Evolutionary conservation across 1,284 basidiomycete species (phyloP).

Genomic region (Omphalotus olearius): DNA sequence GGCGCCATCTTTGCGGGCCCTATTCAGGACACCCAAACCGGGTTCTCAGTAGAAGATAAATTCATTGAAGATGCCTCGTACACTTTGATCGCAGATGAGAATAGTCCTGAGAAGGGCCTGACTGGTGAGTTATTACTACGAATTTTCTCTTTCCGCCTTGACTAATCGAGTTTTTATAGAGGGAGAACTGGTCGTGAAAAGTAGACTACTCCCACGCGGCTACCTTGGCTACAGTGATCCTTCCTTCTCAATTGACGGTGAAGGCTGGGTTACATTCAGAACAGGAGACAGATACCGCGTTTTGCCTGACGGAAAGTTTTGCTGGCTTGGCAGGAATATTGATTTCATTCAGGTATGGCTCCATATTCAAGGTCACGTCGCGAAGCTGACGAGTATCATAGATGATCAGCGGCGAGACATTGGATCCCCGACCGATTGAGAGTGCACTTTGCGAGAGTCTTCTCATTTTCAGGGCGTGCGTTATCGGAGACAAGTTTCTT

Average conservation of each 20-base stretch:
- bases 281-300: conserved; percentile 31
- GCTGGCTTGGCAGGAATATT: conserved; percentile 30
- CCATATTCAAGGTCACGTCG: neutral
- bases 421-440: conserved; percentile 27
- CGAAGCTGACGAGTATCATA: conserved; percentile 10
- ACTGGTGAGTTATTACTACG: conserved; percentile 15
- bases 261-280: conserved; percentile 24
- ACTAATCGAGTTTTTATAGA: conserved; percentile 16
- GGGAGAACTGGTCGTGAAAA: conserved; percentile 30
- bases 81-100: conserved; percentile 19
- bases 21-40: conserved; percentile 8
- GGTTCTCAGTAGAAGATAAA: neutral
- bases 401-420: conserved; percentile 29
- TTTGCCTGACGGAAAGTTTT: conserved; percentile 18
- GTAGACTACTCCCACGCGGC: conserved; percentile 24
- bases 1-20: conserved; percentile 24
- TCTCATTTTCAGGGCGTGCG: conserved; percentile 22
- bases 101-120: conserved; percentile 14
- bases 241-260: conserved; percentile 24
- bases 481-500: conserved; percentile 31
- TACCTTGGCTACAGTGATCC: conserved; percentile 25
- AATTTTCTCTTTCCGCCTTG: neutral
- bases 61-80: conserved; percentile 19
- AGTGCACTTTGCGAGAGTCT: conserved; percentile 22
- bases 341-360: conserved; percentile 28